Evolutionary conservation across 2,329 filamentous ascomycete genomes (phyloP), one percentile per base, ranked within the genome.

Genomic region (Botrytis hyacinthi): DNA sequence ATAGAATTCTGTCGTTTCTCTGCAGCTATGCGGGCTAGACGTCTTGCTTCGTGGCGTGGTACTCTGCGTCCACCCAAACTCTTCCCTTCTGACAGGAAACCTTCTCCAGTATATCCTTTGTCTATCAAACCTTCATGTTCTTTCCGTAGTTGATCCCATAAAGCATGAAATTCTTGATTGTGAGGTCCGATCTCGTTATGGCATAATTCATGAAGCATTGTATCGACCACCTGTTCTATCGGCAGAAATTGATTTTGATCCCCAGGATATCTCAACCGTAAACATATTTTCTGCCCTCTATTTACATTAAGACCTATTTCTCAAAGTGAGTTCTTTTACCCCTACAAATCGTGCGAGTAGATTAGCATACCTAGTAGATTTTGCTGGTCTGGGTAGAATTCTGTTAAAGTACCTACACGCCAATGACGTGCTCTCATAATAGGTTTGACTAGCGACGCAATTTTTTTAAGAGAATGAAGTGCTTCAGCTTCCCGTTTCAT

Each of bases 161-260:
- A 85, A 0, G 90, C 90, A 77, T 97, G 90, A 80, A 98, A 98
- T 51, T 92, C 88, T 65, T 86, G 87, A 80, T 98, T 90, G 81
- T 98, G 95, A 2, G 93, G 93, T 0, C 93, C 94, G 81, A 92
- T 90, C 18, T 94, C 88, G 76, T 92, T 97, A 80, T 98, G 95
- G n/a, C 90, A 91, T 4, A 98, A 88, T 85, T 98, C 95, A 81
- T 98, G 95, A 32, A 98, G 89, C 90, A 98, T 92, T 0, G 95
- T 98, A 82, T 98, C 94, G 61, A 94, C 86, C 12, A 97, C 87
- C 76, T 92, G 86, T 80, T 98, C 94, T 73, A 95, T 84, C 1
- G 92, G 91, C 32, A 97, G 82, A 79, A 98, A 98, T 78, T 93
- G 90, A 57, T 85, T 89, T 16, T 88, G 86, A 80, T 97, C 93